These are phyloP conservation scores for Xylaria sp. DNA, from an alignment of 2,329 filamentous ascomycete species.

Conservation along the genomic window DNA sequence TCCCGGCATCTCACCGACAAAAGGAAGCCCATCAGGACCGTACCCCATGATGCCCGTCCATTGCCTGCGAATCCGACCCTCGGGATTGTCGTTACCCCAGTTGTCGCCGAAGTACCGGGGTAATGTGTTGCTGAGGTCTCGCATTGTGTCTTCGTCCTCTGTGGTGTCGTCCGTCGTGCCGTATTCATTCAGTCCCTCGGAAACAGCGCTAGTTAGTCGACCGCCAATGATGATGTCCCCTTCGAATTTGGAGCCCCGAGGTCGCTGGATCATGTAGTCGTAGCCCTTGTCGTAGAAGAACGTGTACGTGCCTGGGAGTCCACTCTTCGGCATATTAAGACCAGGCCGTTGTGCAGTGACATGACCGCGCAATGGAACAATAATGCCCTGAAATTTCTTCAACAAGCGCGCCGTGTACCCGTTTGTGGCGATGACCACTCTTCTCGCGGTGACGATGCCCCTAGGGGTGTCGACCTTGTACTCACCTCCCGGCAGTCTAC, in stretches of 20 bases:
- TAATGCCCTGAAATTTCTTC: slow-evolving; percentile 57
- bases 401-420: slow-evolving; percentile 61
- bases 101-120: slow-evolving; percentile 63
- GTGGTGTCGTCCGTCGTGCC: slow-evolving; percentile 67
- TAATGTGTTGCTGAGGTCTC: slow-evolving; percentile 58
- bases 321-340: slow-evolving; percentile 50
- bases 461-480: slow-evolving; percentile 58
- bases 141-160: slow-evolving; percentile 62
- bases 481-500: slow-evolving; percentile 36
- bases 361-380: slow-evolving; percentile 63
- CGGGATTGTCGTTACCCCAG: slow-evolving; percentile 59
- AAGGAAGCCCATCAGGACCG: slow-evolving; percentile 63
- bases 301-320: slow-evolving; percentile 65
- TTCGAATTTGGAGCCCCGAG: slow-evolving; percentile 54
- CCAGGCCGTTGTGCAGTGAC: slow-evolving; percentile 57
- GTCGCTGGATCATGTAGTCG: slow-evolving; percentile 74
- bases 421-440: slow-evolving; percentile 65
- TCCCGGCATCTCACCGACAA: slow-evolving; percentile 61
- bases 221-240: slow-evolving; percentile 72
- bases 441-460: slow-evolving; percentile 55
- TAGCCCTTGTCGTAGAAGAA: slow-evolving; percentile 71
- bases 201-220: slow-evolving; percentile 57
- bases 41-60: slow-evolving; percentile 70
- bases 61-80: slow-evolving; percentile 56
- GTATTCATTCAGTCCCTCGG: slow-evolving; percentile 60